Percentiles rank a stretch among this genome's conserved stretches.
Evolutionary conservation across 805 yeast species (phyloP).

Genomic region (Lipomyces chichibuensis): DNA sequence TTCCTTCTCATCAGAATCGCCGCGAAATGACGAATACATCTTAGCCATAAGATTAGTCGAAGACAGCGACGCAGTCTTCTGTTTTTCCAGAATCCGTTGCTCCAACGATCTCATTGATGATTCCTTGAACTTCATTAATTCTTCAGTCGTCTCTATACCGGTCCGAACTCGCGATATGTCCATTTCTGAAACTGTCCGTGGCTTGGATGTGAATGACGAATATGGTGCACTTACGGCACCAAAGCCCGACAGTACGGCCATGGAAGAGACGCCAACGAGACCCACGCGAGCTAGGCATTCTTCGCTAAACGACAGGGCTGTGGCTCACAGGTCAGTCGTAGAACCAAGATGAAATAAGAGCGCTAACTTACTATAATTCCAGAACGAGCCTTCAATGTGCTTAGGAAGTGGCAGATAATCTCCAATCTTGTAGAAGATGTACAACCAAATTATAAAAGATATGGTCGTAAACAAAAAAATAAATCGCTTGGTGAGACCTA

Average conservation of each 20-base stretch:
- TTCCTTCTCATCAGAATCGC: constrained; percentile 34
- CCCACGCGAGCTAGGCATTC: constrained; percentile 45
- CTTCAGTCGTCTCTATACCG: constrained; percentile 42
- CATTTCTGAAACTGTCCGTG: constrained; percentile 39
- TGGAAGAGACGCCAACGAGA: constrained; percentile 48
- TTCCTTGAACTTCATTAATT: constrained; percentile 40
- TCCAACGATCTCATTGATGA: constrained; percentile 35
- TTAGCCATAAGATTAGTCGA: constrained; percentile 41
- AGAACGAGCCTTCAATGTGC: constrained; percentile 36
- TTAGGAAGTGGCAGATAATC: constrained; percentile 39
- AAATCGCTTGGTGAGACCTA: constrained; percentile 21
- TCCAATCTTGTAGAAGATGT: constrained; percentile 40
- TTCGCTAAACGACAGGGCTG: constrained; percentile 32
- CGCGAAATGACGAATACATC: constrained; percentile 37
- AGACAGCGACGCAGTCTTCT: constrained; percentile 28
- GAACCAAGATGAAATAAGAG: constrained; percentile 8
- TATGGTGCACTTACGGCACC: constrained; percentile 50
- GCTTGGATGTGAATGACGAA: constrained; percentile 42
- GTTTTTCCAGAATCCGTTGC: constrained; percentile 38
- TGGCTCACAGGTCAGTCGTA: constrained; percentile 1
- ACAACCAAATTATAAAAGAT: constrained; percentile 39
- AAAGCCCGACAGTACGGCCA: constrained; percentile 49
- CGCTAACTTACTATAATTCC: constrained; percentile 27
- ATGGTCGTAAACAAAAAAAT: constrained; percentile 21
- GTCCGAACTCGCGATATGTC: constrained; percentile 42